Percentiles rank a stretch among this genome's conserved stretches.
phyloP scores from a whole-genome alignment of 345 rosid species.

The Boechera retrofracta region DNA sequence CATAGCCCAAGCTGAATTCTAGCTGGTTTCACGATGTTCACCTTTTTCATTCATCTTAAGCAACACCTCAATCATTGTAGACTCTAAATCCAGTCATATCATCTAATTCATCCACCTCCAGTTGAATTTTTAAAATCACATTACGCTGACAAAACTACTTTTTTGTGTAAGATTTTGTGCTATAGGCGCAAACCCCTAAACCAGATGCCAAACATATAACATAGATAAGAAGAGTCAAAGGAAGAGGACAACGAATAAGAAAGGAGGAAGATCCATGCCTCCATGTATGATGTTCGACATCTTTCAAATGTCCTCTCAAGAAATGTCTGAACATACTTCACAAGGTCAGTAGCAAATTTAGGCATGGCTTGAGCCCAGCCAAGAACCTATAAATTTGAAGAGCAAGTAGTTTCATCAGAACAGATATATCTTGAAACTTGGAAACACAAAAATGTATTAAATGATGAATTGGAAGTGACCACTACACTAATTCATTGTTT shows the following conservation, averaged over 20 bases:
- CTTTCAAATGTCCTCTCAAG: constrained; percentile 98
- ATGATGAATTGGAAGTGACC: constrained; percentile 14
- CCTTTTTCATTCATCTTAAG: neutral
- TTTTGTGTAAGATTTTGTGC: constrained; percentile 16
- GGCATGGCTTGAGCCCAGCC: constrained; percentile 99
- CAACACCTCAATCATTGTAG: constrained; percentile 1
- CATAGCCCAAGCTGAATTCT: constrained; percentile 20
- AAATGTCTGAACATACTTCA: constrained; percentile 92
- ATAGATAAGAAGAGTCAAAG: constrained; percentile 24
- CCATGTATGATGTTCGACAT: constrained; percentile 97
- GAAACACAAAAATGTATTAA: constrained; percentile 1
- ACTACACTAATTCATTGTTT: constrained; percentile 8
- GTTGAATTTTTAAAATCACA: neutral
- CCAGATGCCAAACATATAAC: constrained; percentile 37
- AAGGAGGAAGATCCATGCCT: constrained; percentile 56
- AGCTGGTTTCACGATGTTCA: constrained; percentile 20
- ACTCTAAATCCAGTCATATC: constrained; percentile 25
- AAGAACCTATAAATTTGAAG: constrained; percentile 63
- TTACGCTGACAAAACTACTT: constrained; percentile 10
- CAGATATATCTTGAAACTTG: constrained; percentile 24
- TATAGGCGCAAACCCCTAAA: constrained; percentile 31
- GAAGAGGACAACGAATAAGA: constrained; percentile 29
- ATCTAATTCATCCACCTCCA: constrained; percentile 22
- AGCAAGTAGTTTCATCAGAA: constrained; percentile 28
- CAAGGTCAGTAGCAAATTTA: constrained; percentile 91